Evolutionary conservation across 1,284 basidiomycete species (phyloP).

Genomic region (Stereum hirsutum): DNA sequence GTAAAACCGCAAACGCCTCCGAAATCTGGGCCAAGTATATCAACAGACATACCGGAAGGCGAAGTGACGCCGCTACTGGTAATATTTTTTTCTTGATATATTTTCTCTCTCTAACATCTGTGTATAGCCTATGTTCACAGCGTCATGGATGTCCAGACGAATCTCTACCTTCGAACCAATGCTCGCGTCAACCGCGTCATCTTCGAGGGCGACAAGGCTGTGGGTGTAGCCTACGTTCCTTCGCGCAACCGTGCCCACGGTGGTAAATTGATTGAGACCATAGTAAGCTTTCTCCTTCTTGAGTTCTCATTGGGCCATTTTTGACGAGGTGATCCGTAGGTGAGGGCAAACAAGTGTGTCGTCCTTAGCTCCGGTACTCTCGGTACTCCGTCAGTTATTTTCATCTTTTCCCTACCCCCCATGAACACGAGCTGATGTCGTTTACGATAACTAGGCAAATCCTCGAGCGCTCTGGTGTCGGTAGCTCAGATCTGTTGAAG

Average conservation of each 20-base stretch:
- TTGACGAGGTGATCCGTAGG: slow-evolving; percentile 10
- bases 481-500: slow-evolving; percentile 42
- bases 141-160: slow-evolving; percentile 57
- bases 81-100: slow-evolving; percentile 5
- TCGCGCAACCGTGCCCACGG: slow-evolving; percentile 46
- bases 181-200: slow-evolving; percentile 60
- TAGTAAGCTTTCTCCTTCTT: slow-evolving; percentile 25
- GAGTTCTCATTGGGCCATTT: background rate
- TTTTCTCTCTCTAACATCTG: background rate
- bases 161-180: slow-evolving; percentile 54
- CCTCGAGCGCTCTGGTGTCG: slow-evolving; percentile 63
- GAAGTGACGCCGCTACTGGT: slow-evolving; percentile 65
- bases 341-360: slow-evolving; percentile 53
- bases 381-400: slow-evolving; percentile 37
- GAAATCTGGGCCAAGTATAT: slow-evolving; percentile 75
- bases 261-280: slow-evolving; percentile 48
- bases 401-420: background rate
- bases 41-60: slow-evolving; percentile 62
- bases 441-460: slow-evolving; percentile 28
- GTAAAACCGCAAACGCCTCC: slow-evolving; percentile 50
- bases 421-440: too few species aligned
- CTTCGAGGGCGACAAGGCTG: slow-evolving; percentile 63
- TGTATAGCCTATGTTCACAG: slow-evolving; percentile 56
- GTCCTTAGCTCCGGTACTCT: slow-evolving; percentile 59
- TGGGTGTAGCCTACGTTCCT: slow-evolving; percentile 63